A percentile compares a stretch with the other conserved stretches of the same genome.
These are phyloP conservation scores for Triticum urartu DNA, from an alignment of 176 grass and related monocot genomes.

Conservation along the genomic window DNA sequence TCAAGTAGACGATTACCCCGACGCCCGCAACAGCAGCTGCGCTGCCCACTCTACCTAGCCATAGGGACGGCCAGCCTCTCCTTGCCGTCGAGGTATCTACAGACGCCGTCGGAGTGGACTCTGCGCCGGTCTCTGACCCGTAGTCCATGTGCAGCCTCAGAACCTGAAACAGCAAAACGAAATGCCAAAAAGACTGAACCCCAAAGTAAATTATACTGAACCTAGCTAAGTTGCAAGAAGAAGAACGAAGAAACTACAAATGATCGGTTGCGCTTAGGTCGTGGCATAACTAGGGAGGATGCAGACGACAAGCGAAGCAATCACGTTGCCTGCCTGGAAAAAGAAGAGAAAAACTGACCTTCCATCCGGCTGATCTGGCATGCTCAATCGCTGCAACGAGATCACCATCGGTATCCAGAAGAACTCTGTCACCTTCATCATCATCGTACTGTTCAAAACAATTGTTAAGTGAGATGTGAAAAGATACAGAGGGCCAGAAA, in stretches of 20 bases:
- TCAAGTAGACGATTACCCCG: constrained; percentile 50
- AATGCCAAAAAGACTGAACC: neutral
- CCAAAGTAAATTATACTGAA: neutral
- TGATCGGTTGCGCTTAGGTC: neutral
- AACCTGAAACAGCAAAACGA: constrained; percentile 36
- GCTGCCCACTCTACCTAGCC: constrained; percentile 22
- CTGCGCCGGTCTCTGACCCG: neutral
- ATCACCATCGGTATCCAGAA: constrained; percentile 52
- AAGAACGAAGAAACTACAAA: neutral
- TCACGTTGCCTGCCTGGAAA: neutral
- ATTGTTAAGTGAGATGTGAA: neutral
- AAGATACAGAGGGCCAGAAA: neutral
- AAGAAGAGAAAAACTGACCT: constrained; percentile 34
- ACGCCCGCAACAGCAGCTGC: constrained; percentile 39
- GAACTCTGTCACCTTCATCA: constrained; percentile 84
- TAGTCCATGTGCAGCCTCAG: constrained; percentile 70
- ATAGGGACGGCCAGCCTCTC: constrained; percentile 11
- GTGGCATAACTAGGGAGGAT: neutral
- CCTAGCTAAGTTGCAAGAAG: neutral
- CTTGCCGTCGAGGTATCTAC: neutral
- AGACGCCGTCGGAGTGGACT: neutral
- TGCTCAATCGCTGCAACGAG: constrained; percentile 57
- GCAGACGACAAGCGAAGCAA: neutral
- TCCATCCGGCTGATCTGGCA: constrained; percentile 65
- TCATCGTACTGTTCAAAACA: constrained; percentile 52